Percentiles rank a stretch among this genome's conserved stretches.
Conservation (phyloP, 345 rosid species). For the Syzygium jambos region DNA sequence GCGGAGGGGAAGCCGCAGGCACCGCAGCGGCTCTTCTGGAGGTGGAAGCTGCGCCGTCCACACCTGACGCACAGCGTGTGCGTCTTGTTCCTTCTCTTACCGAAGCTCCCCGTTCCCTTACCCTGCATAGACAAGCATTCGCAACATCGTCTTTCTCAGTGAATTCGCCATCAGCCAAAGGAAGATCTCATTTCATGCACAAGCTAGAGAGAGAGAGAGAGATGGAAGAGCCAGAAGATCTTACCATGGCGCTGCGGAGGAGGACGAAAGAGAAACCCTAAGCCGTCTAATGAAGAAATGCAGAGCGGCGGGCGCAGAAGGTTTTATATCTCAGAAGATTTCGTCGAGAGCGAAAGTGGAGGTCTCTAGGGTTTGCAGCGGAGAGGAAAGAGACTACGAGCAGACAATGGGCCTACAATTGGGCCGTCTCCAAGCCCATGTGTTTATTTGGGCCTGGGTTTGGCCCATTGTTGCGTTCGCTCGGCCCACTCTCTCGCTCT, state of each 20-base stretch:
- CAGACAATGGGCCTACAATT: rapidly evolving
- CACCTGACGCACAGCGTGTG: conserved; percentile 54
- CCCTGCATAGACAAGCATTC: conserved; percentile 16
- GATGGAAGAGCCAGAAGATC: not conserved
- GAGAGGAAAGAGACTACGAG: not conserved
- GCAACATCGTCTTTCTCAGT: not conserved
- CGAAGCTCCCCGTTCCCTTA: conserved; percentile 54
- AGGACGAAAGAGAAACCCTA: conserved; percentile 8
- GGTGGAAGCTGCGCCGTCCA: conserved; percentile 54
- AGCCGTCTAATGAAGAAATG: not conserved
- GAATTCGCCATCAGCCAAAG: not conserved
- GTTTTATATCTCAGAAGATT: not conserved
- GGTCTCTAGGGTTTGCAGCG: conserved; percentile 1
- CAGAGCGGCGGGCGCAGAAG: not conserved
- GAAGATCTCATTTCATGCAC: no score
- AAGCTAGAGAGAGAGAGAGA: not conserved
- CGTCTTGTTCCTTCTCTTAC: conserved; percentile 54
- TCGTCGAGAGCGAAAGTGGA: not conserved
- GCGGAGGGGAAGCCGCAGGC: conserved; percentile 50
- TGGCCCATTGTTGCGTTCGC: not conserved
- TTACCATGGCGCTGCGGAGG: conserved; percentile 3
- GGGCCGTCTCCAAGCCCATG: not conserved
- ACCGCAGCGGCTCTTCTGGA: conserved; percentile 46
- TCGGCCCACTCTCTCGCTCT: not conserved
- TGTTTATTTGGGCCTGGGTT: rapidly evolving